Percentiles rank a stretch among this genome's conserved stretches.
Conservation (phyloP, 257 asterid species). For the Ilex aquifolium region DNA sequence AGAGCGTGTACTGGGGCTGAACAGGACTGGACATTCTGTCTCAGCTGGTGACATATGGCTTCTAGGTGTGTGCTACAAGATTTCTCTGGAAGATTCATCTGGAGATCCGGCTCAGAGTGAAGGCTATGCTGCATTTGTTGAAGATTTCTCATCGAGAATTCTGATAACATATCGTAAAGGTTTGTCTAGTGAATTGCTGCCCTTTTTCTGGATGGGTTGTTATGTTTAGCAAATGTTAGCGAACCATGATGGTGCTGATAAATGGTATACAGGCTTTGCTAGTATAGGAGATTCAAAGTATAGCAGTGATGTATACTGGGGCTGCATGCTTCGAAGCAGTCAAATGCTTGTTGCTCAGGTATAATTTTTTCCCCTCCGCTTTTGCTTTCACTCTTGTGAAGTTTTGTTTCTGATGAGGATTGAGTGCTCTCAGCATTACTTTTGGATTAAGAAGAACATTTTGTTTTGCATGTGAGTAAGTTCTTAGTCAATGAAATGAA, state of each 20-base stretch:
- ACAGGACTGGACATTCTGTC: slow-evolving; percentile 34
- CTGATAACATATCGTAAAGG: slow-evolving; percentile 93
- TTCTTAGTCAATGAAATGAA: not conserved
- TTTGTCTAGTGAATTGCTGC: not conserved
- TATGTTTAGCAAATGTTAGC: not conserved
- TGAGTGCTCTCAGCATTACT: not conserved
- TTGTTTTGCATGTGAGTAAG: not conserved
- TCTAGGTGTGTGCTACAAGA: slow-evolving; percentile 73
- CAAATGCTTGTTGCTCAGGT: slow-evolving; percentile 99
- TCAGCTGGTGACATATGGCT: slow-evolving; percentile 87
- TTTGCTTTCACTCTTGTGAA: not conserved
- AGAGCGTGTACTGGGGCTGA: slow-evolving; percentile 38
- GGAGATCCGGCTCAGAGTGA: slow-evolving; percentile 77
- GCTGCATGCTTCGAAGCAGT: slow-evolving; percentile 98
- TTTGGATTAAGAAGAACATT: not conserved
- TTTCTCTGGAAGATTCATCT: slow-evolving; percentile 50
- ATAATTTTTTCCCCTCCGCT: slow-evolving; percentile 16
- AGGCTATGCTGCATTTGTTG: slow-evolving; percentile 78
- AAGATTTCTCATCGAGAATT: slow-evolving; percentile 87
- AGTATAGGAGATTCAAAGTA: slow-evolving; percentile 77
- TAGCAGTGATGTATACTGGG: slow-evolving; percentile 87
- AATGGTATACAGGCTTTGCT: slow-evolving; percentile 49
- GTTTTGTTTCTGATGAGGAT: not conserved
- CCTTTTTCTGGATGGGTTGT: not conserved
- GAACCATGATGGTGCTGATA: not conserved